phyloP scores from a whole-genome alignment of 2,329 filamentous ascomycete genomes.

The Zymoseptoria tritici region DNA sequence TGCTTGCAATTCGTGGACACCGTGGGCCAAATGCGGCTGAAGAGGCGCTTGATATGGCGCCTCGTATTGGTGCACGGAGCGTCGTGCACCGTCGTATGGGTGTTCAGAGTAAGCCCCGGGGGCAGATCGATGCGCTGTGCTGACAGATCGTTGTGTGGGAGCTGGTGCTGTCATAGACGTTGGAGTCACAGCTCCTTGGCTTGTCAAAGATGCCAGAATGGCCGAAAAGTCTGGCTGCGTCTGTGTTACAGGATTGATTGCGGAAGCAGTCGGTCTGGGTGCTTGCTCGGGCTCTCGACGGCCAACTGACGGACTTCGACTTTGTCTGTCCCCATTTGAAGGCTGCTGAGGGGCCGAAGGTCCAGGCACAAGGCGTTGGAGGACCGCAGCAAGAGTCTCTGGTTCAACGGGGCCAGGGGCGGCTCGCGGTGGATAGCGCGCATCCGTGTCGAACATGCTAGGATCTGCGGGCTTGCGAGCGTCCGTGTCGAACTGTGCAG shows the following conservation, averaged over 20 bases:
- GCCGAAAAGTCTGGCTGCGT: slow-evolving; percentile 24
- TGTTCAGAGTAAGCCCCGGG: not conserved
- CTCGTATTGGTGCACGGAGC: slow-evolving; percentile 13
- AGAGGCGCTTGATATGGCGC: slow-evolving; percentile 2
- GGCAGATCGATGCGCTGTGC: slow-evolving; percentile 3
- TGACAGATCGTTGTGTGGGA: slow-evolving; percentile 3
- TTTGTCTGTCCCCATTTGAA: slow-evolving; percentile 1
- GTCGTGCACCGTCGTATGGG: slow-evolving; percentile 4
- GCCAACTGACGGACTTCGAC: slow-evolving; percentile 18
- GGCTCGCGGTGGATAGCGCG: slow-evolving; percentile 12
- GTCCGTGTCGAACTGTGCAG: slow-evolving; percentile 26
- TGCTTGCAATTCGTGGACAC: slow-evolving; percentile 11
- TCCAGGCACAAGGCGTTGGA: slow-evolving; percentile 13
- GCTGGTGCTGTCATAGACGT: slow-evolving; percentile 11
- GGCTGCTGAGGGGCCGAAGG: not conserved
- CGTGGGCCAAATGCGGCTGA: slow-evolving; percentile 1
- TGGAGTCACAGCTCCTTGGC: slow-evolving; percentile 5
- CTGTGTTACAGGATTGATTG: not conserved
- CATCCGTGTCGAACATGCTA: slow-evolving; percentile 26
- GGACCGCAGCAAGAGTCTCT: slow-evolving; percentile 19
- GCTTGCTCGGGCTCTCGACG: slow-evolving; percentile 6
- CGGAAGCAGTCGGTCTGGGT: slow-evolving; percentile 1
- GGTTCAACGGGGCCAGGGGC: slow-evolving; percentile 7
- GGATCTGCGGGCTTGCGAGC: slow-evolving; percentile 21
- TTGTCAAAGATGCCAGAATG: slow-evolving; percentile 23